Evolutionary conservation across 371 early-diverging fungal genomes (phyloP), one percentile per base, ranked within the genome.

Genomic region (Rhizopus delemar): DNA sequence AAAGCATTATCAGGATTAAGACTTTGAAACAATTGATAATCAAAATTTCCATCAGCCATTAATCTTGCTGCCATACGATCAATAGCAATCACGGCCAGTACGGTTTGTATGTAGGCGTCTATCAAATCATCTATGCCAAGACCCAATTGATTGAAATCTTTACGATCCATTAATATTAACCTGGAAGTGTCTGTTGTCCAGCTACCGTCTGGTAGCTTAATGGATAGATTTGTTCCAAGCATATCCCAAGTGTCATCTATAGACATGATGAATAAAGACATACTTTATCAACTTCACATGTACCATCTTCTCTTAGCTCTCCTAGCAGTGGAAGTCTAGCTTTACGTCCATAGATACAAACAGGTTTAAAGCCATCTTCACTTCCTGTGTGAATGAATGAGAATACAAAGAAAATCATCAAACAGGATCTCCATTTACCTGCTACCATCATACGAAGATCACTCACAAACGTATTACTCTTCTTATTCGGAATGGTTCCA

Each of bases 71-170:
- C 81, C 93, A 94, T 92, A 66, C 87, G 89, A 70, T 95, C 95
- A 58, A 96, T 94, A 12, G 93, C 94, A 70, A 94, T 90, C 4
- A 94, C 92, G 9, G 88, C 84, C 35, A 94, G 68, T 3, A 92
- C 89, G 1, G 96, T 95, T 68, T 96, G 96, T 63, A 96, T 92
- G 62, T 94, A 94, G 3, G 93, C 94, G 67, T 95, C 95, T 61
- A 95, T 96, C 58, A 95, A 72, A 59, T 95, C 95, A 66, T 95
- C 95, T 43, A 95, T 83, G 3, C 95, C 96, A 31, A 94, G 69
- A 5, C 93, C 94, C 32, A 94, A 81, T 66, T 89, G 88, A 73
- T 94, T 94, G 53, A 96, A 94, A 59, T 94, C 96, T 61, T 94
- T 94, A 56, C 93, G 85, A 68, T 96, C 96, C 94, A 96, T 93